Conservation (phyloP, 2,329 filamentous ascomycete species). For the Colletotrichum orbiculare region DNA sequence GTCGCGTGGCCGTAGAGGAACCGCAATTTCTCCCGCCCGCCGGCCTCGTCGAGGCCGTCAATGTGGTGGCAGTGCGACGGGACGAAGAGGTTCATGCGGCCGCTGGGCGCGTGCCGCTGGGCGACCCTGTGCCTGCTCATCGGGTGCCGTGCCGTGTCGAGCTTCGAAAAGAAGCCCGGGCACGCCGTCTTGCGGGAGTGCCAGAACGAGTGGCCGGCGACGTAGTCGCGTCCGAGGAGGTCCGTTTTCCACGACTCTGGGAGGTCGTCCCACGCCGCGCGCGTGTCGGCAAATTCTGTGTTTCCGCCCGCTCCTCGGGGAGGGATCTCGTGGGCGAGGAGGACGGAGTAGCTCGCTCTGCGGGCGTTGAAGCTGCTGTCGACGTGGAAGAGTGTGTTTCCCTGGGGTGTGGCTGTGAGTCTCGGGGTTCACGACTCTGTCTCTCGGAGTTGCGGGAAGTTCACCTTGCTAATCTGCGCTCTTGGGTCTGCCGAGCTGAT, state of each 20-base stretch:
- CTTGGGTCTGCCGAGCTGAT: constrained; percentile 48
- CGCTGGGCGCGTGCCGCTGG: constrained; percentile 62
- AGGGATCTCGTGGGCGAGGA: constrained; percentile 61
- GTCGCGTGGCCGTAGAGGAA: constrained; percentile 59
- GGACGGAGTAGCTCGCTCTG: constrained; percentile 62
- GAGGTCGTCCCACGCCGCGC: constrained; percentile 61
- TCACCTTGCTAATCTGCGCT: constrained; percentile 52
- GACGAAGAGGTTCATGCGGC: constrained; percentile 64
- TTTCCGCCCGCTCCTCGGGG: constrained; percentile 59
- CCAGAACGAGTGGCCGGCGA: constrained; percentile 61
- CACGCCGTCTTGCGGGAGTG: constrained; percentile 64
- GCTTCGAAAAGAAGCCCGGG: constrained; percentile 58
- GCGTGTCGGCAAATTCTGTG: constrained; percentile 65
- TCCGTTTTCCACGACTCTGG: constrained; percentile 46
- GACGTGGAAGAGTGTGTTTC: constrained; percentile 64
- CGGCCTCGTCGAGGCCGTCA: constrained; percentile 51
- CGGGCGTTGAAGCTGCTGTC: constrained; percentile 67
- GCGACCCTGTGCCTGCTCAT: constrained; percentile 60
- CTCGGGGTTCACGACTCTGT: no score
- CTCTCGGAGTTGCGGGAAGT: constrained; percentile 4
- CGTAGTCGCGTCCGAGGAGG: constrained; percentile 52
- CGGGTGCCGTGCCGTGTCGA: constrained; percentile 52
- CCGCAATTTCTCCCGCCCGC: constrained; percentile 50
- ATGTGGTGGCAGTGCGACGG: constrained; percentile 65
- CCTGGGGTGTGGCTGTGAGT: constrained; percentile 42